Conservation (phyloP, 768 basidiomycete genomes). For the Dioszegia aurantiaca region DNA sequence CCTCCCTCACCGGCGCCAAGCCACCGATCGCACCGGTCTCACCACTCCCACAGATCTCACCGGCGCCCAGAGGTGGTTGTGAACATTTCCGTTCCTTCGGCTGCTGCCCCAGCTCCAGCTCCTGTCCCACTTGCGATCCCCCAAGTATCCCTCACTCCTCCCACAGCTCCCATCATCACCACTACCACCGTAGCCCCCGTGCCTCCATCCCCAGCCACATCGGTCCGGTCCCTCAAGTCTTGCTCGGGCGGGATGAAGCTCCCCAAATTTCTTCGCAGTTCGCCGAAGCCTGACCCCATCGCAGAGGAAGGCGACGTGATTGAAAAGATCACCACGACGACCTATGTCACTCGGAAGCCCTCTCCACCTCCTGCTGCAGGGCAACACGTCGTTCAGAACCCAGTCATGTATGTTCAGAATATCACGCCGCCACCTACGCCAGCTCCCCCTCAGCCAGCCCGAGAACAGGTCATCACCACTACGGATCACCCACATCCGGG, state of each 20-base stretch:
- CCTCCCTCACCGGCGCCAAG: conserved; percentile 10
- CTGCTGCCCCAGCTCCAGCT: conserved; percentile 2
- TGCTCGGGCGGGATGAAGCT: conserved; percentile 15
- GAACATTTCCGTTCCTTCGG: conserved; percentile 9
- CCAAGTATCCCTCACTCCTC: conserved; percentile 1
- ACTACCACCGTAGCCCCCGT: not conserved
- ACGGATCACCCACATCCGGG: conserved; percentile 8
- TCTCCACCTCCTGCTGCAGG: conserved; percentile 5
- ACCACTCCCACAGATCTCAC: conserved; percentile 8
- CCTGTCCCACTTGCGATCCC: not conserved
- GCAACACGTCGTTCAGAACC: conserved; percentile 1
- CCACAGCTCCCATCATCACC: not conserved
- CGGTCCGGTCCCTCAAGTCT: conserved; percentile 8
- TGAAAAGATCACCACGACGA: conserved; percentile 12
- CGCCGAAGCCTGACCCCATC: conserved; percentile 2
- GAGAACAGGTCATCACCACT: conserved; percentile 7
- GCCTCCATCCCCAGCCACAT: conserved; percentile 11
- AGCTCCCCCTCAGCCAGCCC: not conserved
- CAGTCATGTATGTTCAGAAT: conserved; percentile 11
- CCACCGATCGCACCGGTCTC: conserved; percentile 6
- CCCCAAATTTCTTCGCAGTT: conserved; percentile 6
- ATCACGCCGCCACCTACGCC: conserved; percentile 10
- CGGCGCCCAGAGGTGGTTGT: conserved; percentile 15
- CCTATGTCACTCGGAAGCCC: conserved; percentile 14
- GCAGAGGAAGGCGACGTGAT: conserved; percentile 10